Conservation (phyloP, 2,329 filamentous ascomycete genomes). For the Pseudofabraea citricarpa region DNA sequence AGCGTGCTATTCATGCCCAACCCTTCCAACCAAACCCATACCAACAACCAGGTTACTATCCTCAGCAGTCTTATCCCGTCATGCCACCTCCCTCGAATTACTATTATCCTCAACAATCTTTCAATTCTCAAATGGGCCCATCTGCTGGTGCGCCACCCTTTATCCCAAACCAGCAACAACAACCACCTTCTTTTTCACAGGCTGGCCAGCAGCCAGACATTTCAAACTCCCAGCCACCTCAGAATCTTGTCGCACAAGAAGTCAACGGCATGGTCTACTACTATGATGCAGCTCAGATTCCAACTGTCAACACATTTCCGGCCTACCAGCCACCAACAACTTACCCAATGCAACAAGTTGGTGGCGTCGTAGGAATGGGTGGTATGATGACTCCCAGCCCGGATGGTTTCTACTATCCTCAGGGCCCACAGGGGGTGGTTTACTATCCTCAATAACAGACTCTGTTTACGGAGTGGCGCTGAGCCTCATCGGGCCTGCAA, state of each 20-base stretch:
- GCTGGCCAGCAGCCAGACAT: conserved; percentile 26
- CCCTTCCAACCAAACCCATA: conserved; percentile 79
- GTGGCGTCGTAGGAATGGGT: conserved; percentile 63
- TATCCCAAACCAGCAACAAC: conserved; percentile 22
- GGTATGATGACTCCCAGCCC: conserved; percentile 72
- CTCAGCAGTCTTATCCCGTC: conserved; percentile 48
- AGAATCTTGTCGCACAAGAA: conserved; percentile 72
- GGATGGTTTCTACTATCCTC: conserved; percentile 67
- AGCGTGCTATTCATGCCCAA: conserved; percentile 84
- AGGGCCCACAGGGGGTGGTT: conserved; percentile 47
- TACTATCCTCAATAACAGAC: conserved; percentile 53
- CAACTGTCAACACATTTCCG: conserved; percentile 33
- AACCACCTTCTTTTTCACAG: conserved; percentile 20
- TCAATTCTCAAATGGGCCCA: conserved; percentile 39
- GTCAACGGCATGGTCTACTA: conserved; percentile 96
- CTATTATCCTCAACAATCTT: conserved; percentile 59
- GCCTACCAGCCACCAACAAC: conserved; percentile 43
- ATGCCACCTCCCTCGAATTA: conserved; percentile 56
- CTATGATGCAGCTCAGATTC: conserved; percentile 73
- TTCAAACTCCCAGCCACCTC: conserved; percentile 42
- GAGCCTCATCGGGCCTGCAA: background rate
- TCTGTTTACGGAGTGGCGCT: background rate
- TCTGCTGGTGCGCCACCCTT: conserved; percentile 25
- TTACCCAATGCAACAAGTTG: conserved; percentile 47
- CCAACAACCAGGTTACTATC: conserved; percentile 46